phyloP scores from a whole-genome alignment of 2,329 filamentous ascomycete genomes.

The Sporothrix sp. region DNA sequence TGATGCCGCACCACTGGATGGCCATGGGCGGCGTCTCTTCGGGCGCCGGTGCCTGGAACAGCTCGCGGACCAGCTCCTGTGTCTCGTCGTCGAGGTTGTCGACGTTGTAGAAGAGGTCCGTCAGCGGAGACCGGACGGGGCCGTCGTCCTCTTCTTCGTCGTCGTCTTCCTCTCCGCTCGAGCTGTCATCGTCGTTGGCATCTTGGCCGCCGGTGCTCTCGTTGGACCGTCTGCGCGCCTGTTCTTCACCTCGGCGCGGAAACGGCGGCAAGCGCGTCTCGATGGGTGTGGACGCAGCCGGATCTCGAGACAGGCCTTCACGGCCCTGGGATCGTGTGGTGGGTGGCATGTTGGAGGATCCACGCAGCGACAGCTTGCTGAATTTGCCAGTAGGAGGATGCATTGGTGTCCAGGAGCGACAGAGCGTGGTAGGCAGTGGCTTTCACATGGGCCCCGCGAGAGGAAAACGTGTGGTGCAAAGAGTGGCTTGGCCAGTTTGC shows the following conservation, averaged over 20 bases:
- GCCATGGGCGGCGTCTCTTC: conserved; percentile 38
- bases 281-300: no score
- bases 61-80: conserved; percentile 29
- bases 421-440: neutral
- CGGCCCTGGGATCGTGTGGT: conserved; percentile 15
- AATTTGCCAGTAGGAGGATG: conserved; percentile 9
- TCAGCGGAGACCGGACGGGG: conserved; percentile 26
- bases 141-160: conserved; percentile 24
- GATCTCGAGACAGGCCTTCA: no score
- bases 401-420: conserved; percentile 6
- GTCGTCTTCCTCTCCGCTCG: neutral
- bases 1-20: conserved; percentile 37
- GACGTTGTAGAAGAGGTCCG: conserved; percentile 26
- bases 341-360: conserved; percentile 12
- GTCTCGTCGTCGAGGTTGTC: conserved; percentile 23
- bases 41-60: conserved; percentile 26
- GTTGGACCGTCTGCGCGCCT: no score
- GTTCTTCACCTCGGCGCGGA: no score
- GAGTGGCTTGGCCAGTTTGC: no score
- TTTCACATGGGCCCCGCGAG: no score
- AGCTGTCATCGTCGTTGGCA: neutral
- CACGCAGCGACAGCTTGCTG: conserved; percentile 13
- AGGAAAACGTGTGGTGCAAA: no score
- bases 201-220: no score
- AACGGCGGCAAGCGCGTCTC: no score